Percentiles rank a stretch among this genome's conserved stretches.
phyloP scores from a whole-genome alignment of 805 yeast genomes.

The Yamadazyma akitaensis region DNA sequence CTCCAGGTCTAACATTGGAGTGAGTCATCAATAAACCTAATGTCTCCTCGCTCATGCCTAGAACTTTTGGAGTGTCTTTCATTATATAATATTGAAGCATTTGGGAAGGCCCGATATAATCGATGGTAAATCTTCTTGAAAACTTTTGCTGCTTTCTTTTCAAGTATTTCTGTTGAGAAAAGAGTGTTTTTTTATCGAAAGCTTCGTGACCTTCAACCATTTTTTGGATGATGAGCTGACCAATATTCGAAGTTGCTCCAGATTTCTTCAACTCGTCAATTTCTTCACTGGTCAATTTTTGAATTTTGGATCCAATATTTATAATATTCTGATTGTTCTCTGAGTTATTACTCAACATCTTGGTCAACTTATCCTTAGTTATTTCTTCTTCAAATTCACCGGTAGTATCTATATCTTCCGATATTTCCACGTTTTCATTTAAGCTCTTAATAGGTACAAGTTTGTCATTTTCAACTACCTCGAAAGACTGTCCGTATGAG shows the following conservation, averaged over 20 bases:
- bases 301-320: constrained; percentile 67
- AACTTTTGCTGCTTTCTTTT: constrained; percentile 91
- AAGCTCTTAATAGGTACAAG: constrained; percentile 49
- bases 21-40: constrained; percentile 72
- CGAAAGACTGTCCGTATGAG: constrained; percentile 87
- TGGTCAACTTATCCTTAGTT: constrained; percentile 36
- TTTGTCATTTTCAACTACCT: constrained; percentile 56
- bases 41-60: constrained; percentile 83
- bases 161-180: constrained; percentile 88
- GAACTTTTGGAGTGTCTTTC: constrained; percentile 67
- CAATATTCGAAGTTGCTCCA: constrained; percentile 58
- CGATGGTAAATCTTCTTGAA: constrained; percentile 79
- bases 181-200: constrained; percentile 83
- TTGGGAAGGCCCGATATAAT: constrained; percentile 66
- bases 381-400: constrained; percentile 35
- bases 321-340: constrained; percentile 63
- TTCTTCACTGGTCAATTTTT: constrained; percentile 71
- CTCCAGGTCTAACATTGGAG: constrained; percentile 86
- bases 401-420: constrained; percentile 25
- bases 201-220: constrained; percentile 82
- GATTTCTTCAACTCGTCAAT: constrained; percentile 77
- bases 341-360: constrained; percentile 44
- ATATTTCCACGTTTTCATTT: constrained; percentile 27
- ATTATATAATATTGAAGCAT: constrained; percentile 72
- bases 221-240: constrained; percentile 74